Percentiles rank a stretch among this genome's conserved stretches.
These are phyloP conservation scores for Acacia crassicarpa DNA, from an alignment of 306 rosid genomes.

Conservation along the genomic window DNA sequence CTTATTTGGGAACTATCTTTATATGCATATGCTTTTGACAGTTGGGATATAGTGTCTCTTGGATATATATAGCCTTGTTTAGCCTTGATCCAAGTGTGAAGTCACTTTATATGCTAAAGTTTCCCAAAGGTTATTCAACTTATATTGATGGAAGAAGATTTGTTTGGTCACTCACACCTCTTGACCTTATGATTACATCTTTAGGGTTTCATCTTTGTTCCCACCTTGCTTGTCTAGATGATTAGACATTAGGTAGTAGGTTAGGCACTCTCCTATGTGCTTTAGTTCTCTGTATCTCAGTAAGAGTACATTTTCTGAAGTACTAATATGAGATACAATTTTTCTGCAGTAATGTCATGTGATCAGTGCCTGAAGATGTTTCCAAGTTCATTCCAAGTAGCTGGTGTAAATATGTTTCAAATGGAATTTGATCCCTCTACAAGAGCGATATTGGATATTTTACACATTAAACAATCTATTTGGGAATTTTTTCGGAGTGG, in stretches of 20 bases:
- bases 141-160: constrained; percentile 5
- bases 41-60: neutral
- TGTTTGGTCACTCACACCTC: constrained; percentile 25
- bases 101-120: neutral
- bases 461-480: constrained; percentile 32
- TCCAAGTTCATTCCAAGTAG: constrained; percentile 47
- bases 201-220: constrained; percentile 25
- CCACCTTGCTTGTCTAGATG: constrained; percentile 31
- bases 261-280: constrained; percentile 34
- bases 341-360: constrained; percentile 52
- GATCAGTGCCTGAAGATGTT: constrained; percentile 46
- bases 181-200: constrained; percentile 2
- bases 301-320: constrained; percentile 12
- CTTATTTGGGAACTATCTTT: neutral
- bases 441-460: constrained; percentile 38
- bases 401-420: constrained; percentile 42
- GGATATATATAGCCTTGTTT: constrained; percentile 21
- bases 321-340: constrained; percentile 41
- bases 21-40: neutral
- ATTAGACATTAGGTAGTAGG: constrained; percentile 32
- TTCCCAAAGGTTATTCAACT: constrained; percentile 14
- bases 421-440: constrained; percentile 40
- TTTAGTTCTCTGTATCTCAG: constrained; percentile 41
- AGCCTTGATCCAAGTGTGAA: constrained; percentile 9
- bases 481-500: constrained; percentile 35